Conservation (phyloP, 148 eudicot species). For the Chenopodium suecicum region DNA sequence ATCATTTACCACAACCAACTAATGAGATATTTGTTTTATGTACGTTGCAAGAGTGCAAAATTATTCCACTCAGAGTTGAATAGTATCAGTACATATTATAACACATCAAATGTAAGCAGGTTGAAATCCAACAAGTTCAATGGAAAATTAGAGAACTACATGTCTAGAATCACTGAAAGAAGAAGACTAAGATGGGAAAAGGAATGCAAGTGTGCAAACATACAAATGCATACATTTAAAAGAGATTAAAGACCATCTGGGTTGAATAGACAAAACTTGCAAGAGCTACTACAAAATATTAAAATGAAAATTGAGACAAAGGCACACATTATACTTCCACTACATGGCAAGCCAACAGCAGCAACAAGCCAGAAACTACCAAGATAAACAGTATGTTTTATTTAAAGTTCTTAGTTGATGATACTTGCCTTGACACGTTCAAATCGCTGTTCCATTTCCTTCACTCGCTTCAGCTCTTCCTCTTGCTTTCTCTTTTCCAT, state of each 20-base stretch:
- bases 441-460: constrained; percentile 76
- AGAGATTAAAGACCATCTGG: neutral
- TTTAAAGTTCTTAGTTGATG: neutral
- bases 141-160: neutral
- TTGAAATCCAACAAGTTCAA: neutral
- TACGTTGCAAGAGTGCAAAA: neutral
- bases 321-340: neutral
- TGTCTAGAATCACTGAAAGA: neutral
- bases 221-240: neutral
- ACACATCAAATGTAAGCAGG: neutral
- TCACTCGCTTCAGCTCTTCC: constrained; percentile 82
- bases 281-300: too few relatives aligned
- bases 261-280: neutral
- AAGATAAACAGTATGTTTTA: neutral
- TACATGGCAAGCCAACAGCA: neutral
- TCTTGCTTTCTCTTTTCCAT: constrained; percentile 95
- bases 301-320: neutral
- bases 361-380: neutral
- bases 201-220: neutral
- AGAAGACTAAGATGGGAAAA: neutral
- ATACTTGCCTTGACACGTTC: constrained; percentile 78
- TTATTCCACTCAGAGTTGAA: neutral
- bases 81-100: neutral
- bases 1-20: neutral
- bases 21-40: neutral